Evolutionary conservation across 1,139 yeast species (phyloP), one percentile per base, ranked within the genome.

Genomic region (Zygosaccharomyces sapae): DNA sequence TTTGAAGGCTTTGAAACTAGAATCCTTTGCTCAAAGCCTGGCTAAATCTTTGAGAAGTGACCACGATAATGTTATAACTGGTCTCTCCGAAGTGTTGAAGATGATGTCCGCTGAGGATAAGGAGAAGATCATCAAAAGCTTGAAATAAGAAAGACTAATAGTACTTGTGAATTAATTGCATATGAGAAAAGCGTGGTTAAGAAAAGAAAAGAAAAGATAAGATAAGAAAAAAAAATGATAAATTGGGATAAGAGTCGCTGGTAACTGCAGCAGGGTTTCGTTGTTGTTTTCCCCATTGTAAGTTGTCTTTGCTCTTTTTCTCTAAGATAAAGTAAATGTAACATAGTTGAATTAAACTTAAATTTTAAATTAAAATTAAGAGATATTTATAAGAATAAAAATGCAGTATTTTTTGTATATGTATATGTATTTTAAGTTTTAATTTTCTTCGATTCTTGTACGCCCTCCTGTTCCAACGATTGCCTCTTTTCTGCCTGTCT

Each of bases 1-100:
- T 58, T 73, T 88, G 59, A 80, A 76, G 56, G 79, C 80, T 54
- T 74, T 88, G 70, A 82, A 80, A 69, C 69, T 74, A 45, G 92
- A 84, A 64, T 71, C 77, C 40, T 74, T 80, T 53, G 83, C 83
- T 55, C 80, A 79, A 61, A 78, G 76, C 45, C 69, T 85, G 58
- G 78, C 83, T 41, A 75, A 75, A 56, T 70, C 81, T 51, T 76
- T 85, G 61, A 79, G 78, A 60, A 75, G 72, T 49, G 80, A 81
- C 62, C 76, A 80, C 52, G 71, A 71, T 41, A 73, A 72, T 56
- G 78, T 83, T 43, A 73, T 79, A 43, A 67, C 71, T 49, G 84
- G 82, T 42, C 71, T 86, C 57, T 74, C 79, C 55, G 87, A 81
- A 53, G 82, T 81, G 36, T 66, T 85, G 55, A 72, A 77, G 53